Conservation (phyloP, 1,284 basidiomycete genomes). For the Wolfiporia cocos region DNA sequence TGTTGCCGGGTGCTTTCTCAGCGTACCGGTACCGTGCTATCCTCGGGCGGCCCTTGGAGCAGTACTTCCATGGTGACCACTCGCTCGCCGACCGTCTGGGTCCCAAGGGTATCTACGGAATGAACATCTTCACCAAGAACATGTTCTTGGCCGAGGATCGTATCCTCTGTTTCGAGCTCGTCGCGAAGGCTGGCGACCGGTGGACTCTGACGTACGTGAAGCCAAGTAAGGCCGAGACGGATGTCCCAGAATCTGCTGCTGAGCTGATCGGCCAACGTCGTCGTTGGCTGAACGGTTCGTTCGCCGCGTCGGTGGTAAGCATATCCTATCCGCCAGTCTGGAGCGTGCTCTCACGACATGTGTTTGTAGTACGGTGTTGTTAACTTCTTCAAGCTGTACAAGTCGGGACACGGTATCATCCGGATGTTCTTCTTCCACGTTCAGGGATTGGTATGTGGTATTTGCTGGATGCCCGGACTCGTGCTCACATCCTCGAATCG, state of each 20-base stretch:
- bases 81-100: constrained; percentile 90
- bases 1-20: constrained; percentile 94
- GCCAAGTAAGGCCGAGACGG: constrained; percentile 92
- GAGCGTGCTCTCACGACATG: too few species aligned
- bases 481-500: background rate
- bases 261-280: constrained; percentile 95
- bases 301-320: constrained; percentile 89
- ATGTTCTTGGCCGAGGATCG: constrained; percentile 95
- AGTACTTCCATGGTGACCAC: constrained; percentile 99
- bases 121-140: constrained; percentile 98
- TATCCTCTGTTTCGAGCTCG: constrained; percentile 95
- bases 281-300: constrained; percentile 95
- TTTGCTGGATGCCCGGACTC: background rate
- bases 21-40: constrained; percentile 93
- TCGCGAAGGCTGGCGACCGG: constrained; percentile 80
- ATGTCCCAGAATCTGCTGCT: constrained; percentile 86
- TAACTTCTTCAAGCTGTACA: constrained; percentile 91
- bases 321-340: too few species aligned
- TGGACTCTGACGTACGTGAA: constrained; percentile 96
- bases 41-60: constrained; percentile 86
- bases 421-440: constrained; percentile 95
- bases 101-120: constrained; percentile 91
- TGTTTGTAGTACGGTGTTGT: constrained; percentile 78
- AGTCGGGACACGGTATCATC: constrained; percentile 76
- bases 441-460: constrained; percentile 71